A percentile compares a stretch with the other conserved stretches of the same genome.
phyloP scores from a whole-genome alignment of 2,329 filamentous ascomycete species.

The Trichoderma atroviride region DNA sequence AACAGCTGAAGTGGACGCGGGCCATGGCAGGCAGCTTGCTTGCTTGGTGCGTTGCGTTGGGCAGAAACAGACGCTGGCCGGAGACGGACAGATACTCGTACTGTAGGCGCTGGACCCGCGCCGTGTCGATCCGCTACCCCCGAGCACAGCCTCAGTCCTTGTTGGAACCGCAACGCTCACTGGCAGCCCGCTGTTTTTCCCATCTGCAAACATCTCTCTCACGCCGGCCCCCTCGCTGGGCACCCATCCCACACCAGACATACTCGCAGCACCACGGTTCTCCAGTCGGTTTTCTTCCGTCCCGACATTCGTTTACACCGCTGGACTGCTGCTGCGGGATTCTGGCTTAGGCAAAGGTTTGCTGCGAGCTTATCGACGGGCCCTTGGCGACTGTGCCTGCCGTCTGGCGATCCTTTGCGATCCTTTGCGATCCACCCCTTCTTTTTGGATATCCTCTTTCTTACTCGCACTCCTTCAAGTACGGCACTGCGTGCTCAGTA shows the following conservation, averaged over 20 bases:
- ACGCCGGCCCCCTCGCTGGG: background rate
- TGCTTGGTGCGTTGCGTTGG: background rate
- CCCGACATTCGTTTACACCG: background rate
- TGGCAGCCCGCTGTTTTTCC: background rate
- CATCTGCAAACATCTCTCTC: conserved; percentile 1
- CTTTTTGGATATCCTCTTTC: background rate
- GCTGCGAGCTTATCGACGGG: conserved; percentile 1
- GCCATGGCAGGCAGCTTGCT: background rate
- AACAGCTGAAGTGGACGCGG: background rate
- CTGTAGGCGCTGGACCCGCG: conserved; percentile 7
- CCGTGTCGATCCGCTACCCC: conserved; percentile 22
- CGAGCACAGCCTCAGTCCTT: conserved; percentile 25
- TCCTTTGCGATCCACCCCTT: background rate
- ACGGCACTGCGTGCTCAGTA: background rate
- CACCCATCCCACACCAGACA: conserved; percentile 8
- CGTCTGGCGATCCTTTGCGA: background rate
- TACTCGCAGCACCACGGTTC: conserved; percentile 9
- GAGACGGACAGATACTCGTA: too few relatives aligned
- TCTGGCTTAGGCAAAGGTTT: background rate
- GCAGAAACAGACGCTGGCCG: background rate
- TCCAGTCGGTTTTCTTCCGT: background rate
- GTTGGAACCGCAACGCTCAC: background rate
- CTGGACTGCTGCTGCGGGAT: conserved; percentile 8
- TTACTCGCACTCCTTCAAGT: background rate
- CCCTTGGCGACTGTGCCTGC: background rate